Evolutionary conservation across 352 stramenopile species (phyloP), one percentile per base, ranked within the genome.

Genomic region (Phytophthora meadii): DNA sequence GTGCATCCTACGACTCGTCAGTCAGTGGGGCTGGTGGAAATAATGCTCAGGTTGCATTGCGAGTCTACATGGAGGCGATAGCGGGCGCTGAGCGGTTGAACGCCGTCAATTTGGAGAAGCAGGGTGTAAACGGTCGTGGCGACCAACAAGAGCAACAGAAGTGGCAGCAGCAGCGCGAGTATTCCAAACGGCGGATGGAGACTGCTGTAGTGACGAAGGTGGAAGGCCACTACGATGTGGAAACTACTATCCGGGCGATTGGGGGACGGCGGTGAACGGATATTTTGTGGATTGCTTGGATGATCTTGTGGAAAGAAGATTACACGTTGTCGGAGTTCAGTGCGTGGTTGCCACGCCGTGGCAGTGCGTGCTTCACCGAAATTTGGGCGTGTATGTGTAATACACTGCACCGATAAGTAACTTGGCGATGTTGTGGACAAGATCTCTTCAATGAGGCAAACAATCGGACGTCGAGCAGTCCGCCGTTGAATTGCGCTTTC

Each of bases 101-200:
- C n/a, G 76, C 77, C 8, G 50, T 85, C 22, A 75, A 75, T n/a
- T 44, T 89, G n/a, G 56, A 80, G 19, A 61, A 68, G 27, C 52
- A 64, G 25, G 39, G 54, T 56, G 36, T 37, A 45, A 46, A n/a
- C 6, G 14, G 25, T 4, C 32, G 49, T 17, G 27, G 49, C 52
- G 25, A 59, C 9, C 25, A 52, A 47, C 10, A 72, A 40, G 70
- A 79, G 39, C 67, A 68, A 19, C 76, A 79, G 24, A 59, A 57
- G 36, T 77, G 77, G 54, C 79, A 85, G 17, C 68, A 87, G 34
- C 72, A 77, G 46, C 68, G 91, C n/a, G 78, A 90, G 46, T 76
- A 86, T 58, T 82, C 80, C 7, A 93, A 91, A 61, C 72, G 82
- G 25, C 65, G 84, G 28, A 58, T 88, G 39, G 72, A 86, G 42